Conservation (phyloP, 2,329 filamentous ascomycete genomes). For the Cercospora berteroae region DNA sequence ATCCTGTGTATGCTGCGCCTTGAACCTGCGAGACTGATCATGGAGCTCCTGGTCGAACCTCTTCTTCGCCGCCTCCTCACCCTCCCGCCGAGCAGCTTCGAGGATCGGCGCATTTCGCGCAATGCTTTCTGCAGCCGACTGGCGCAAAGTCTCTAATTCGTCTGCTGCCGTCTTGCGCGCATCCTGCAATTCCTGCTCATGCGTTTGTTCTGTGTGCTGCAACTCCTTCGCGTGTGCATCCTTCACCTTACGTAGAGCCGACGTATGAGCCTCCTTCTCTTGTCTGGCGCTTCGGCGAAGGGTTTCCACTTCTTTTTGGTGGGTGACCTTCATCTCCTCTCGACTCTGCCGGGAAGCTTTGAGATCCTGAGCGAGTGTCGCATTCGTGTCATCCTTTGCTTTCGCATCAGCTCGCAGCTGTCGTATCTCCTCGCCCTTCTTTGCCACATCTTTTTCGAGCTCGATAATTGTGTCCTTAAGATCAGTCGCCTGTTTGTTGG, state of each 20-base stretch:
- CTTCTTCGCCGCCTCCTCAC: not conserved
- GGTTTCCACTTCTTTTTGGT: not conserved
- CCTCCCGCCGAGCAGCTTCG: constrained; percentile 9
- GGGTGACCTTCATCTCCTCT: not conserved
- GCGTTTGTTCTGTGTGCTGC: not conserved
- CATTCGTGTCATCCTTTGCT: not conserved
- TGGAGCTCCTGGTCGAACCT: constrained; percentile 1
- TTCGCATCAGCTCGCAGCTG: not conserved
- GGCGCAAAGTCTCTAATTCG: constrained; percentile 5
- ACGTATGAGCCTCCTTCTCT: not conserved
- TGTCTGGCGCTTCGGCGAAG: not conserved
- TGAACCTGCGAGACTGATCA: not conserved
- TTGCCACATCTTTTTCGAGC: not conserved
- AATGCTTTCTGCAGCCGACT: constrained; percentile 7
- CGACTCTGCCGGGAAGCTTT: not conserved
- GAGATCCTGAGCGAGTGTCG: not conserved
- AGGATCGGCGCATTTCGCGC: constrained; percentile 8
- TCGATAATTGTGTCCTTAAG: not conserved
- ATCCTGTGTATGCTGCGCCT: not conserved
- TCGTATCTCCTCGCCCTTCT: not conserved
- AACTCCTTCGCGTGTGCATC: not conserved
- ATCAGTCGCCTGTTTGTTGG: constrained; percentile 1
- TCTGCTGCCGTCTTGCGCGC: not conserved
- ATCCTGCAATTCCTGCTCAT: not conserved
- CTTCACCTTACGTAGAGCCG: not conserved